Percentiles rank a stretch among this genome's conserved stretches.
Conservation (phyloP, 768 basidiomycete species). For the Phylloporus sp. region DNA sequence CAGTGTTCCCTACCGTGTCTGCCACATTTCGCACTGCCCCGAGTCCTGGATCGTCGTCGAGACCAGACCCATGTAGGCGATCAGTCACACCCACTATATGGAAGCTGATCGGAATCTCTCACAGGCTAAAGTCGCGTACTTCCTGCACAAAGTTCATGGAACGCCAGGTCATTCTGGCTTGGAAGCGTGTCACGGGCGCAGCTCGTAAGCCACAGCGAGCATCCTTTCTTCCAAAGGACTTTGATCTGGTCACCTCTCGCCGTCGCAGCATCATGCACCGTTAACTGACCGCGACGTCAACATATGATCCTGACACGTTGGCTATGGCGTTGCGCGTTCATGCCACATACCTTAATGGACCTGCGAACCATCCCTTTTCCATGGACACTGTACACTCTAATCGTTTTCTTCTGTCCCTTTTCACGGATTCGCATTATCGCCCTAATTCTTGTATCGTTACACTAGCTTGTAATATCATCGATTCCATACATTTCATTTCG, state of each 20-base stretch:
- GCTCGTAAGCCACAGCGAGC: slow-evolving; percentile 48
- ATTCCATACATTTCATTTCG: too few relatives aligned
- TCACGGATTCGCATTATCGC: background rate
- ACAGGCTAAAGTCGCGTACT: slow-evolving; percentile 21
- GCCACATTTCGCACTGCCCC: slow-evolving; percentile 8
- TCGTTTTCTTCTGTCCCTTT: background rate
- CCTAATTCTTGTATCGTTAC: slow-evolving; percentile 14
- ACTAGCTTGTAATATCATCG: background rate
- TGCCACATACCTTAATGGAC: slow-evolving; percentile 4
- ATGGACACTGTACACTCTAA: slow-evolving; percentile 8
- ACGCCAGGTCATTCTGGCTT: slow-evolving; percentile 53
- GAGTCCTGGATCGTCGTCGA: slow-evolving; percentile 27
- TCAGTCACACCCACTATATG: background rate
- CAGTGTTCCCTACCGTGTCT: slow-evolving; percentile 10
- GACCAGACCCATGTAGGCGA: slow-evolving; percentile 21
- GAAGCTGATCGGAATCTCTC: background rate
- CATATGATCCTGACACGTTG: slow-evolving; percentile 11
- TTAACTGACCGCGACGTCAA: too few relatives aligned
- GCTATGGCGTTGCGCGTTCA: slow-evolving; percentile 16
- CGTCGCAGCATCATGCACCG: slow-evolving; percentile 47
- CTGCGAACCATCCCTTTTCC: background rate
- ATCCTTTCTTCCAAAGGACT: slow-evolving; percentile 54
- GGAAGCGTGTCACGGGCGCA: slow-evolving; percentile 56
- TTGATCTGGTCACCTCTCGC: slow-evolving; percentile 53
- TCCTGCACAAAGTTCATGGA: slow-evolving; percentile 47